These are phyloP conservation scores for Plasmodium reichenowi DNA, from an alignment of 169 alveolate genomes.

Conservation along the genomic window DNA sequence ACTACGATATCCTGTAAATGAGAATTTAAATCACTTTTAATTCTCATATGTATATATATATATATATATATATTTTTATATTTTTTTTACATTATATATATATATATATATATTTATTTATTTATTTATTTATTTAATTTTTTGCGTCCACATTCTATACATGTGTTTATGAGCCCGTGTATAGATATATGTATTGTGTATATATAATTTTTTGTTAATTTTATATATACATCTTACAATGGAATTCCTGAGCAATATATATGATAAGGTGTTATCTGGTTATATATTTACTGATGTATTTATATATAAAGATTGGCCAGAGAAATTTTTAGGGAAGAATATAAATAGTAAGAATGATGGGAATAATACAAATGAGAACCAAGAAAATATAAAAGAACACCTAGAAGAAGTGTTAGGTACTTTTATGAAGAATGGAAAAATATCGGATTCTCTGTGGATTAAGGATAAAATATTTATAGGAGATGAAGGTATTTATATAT, in stretches of 20 bases:
- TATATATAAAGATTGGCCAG: constrained; percentile 63
- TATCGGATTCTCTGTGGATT: constrained; percentile 59
- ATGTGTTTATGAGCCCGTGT: not conserved
- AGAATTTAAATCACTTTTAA: too few species aligned
- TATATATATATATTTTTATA: constrained; percentile 15
- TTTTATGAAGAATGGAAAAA: constrained; percentile 61
- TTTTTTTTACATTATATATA: not conserved
- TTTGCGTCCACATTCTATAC: constrained; percentile 1
- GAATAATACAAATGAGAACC: constrained; percentile 1
- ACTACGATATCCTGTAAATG: too few species aligned
- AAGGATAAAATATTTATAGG: constrained; percentile 71
- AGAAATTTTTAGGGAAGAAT: constrained; percentile 51
- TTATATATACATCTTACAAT: constrained; percentile 23
- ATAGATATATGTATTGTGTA: constrained; percentile 20
- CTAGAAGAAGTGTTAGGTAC: constrained; percentile 60
- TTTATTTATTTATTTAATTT: constrained; percentile 12
- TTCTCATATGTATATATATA: too few species aligned
- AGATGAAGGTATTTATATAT: constrained; percentile 61
- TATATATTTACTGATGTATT: constrained; percentile 63
- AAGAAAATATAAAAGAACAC: constrained; percentile 18
- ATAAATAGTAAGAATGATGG: not conserved
- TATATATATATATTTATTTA: constrained; percentile 17
- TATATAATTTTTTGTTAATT: constrained; percentile 13
- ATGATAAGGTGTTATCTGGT: constrained; percentile 74
- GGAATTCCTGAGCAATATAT: constrained; percentile 68